phyloP scores from a whole-genome alignment of 2,329 filamentous ascomycete species.

The Aspergillus pseudotamarii region DNA sequence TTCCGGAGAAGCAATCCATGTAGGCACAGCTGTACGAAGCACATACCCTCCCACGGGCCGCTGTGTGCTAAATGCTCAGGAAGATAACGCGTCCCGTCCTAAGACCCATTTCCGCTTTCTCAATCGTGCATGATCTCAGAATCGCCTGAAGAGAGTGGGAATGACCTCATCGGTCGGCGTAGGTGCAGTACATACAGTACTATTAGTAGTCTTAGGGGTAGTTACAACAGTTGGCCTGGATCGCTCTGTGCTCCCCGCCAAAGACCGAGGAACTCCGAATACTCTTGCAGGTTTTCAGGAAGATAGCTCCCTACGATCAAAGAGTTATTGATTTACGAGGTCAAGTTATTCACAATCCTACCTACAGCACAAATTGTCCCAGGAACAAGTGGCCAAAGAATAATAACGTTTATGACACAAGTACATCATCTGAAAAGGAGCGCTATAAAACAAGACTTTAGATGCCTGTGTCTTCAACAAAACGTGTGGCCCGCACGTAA shows the following conservation, averaged over 20 bases:
- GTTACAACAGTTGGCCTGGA: background rate
- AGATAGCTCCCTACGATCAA: background rate
- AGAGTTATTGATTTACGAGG: background rate
- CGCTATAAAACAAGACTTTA: slow-evolving; percentile 3
- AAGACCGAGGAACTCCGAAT: background rate
- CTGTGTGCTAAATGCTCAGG: background rate
- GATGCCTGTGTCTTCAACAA: background rate
- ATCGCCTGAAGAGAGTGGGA: background rate
- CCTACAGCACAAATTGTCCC: background rate
- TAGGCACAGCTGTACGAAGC: slow-evolving; percentile 6
- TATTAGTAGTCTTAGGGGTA: too few relatives aligned
- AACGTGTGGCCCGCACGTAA: background rate
- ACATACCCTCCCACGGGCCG: slow-evolving; percentile 15
- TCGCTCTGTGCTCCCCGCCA: background rate
- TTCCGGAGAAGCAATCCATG: background rate
- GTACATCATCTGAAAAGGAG: slow-evolving; percentile 1
- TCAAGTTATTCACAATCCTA: background rate
- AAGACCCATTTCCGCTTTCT: background rate
- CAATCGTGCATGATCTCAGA: background rate
- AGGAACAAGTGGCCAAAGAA: background rate
- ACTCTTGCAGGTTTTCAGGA: background rate
- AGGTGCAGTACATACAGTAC: background rate
- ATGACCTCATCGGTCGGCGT: background rate
- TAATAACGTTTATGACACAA: background rate
- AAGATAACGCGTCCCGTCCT: background rate